phyloP scores from a whole-genome alignment of 768 basidiomycete genomes.

The Paxillus involutus region DNA sequence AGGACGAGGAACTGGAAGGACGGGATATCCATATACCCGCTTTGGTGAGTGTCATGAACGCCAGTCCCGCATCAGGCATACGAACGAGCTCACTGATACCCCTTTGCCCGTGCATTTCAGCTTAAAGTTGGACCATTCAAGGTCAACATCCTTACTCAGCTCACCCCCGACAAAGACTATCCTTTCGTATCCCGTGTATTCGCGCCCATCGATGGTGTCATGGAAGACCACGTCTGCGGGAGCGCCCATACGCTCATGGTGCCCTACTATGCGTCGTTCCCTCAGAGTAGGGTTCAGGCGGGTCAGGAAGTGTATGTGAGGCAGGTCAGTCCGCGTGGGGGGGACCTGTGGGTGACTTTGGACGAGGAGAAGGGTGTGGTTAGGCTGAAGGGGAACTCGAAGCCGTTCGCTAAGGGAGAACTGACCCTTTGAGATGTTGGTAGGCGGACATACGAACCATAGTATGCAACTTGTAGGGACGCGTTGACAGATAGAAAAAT shows the following conservation, averaged over 20 bases:
- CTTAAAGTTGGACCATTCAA: not conserved
- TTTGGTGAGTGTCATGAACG: constrained; percentile 28
- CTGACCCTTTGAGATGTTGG: not conserved
- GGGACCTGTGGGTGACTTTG: constrained; percentile 42
- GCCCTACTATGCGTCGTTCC: constrained; percentile 46
- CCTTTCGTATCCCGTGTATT: constrained; percentile 54
- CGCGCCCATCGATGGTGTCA: constrained; percentile 31
- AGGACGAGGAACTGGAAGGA: constrained; percentile 34
- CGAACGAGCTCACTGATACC: not conserved
- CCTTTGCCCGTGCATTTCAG: constrained; percentile 17
- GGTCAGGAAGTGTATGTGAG: constrained; percentile 41
- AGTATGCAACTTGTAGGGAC: no score
- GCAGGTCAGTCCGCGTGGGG: constrained; percentile 54
- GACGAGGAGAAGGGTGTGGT: constrained; percentile 32
- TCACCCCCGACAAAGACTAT: constrained; percentile 29
- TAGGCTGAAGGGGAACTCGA: constrained; percentile 37
- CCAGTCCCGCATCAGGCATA: no score
- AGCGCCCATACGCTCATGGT: constrained; percentile 49
- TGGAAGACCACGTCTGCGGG: constrained; percentile 55
- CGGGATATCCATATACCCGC: constrained; percentile 30
- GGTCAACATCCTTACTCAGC: constrained; percentile 41
- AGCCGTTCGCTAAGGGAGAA: constrained; percentile 4
- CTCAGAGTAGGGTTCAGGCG: constrained; percentile 12
- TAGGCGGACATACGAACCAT: no score
- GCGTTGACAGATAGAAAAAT: no score